Conservation (phyloP, 2,329 filamentous ascomycete genomes). For the Curvularia lunata region DNA sequence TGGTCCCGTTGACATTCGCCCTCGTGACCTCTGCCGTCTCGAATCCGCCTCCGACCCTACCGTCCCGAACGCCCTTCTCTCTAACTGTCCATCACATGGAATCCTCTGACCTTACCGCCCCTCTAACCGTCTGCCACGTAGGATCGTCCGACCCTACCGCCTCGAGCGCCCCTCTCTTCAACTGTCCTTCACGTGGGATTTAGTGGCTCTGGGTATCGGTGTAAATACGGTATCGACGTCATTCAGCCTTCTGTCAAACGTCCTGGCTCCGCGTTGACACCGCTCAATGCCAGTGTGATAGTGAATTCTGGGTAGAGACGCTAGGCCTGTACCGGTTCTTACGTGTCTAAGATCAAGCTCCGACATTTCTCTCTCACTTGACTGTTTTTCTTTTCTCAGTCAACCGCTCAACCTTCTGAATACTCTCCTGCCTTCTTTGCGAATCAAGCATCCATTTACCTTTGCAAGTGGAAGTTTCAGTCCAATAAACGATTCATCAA, state of each 20-base stretch:
- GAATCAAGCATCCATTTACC: no score
- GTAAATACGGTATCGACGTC: not conserved
- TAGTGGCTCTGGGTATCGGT: not conserved
- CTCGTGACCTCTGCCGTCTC: not conserved
- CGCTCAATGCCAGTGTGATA: slow-evolving; percentile 4
- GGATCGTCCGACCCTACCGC: not conserved
- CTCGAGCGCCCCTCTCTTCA: not conserved
- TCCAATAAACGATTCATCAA: not conserved
- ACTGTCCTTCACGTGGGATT: not conserved
- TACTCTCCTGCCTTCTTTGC: not conserved
- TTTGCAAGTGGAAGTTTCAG: not conserved
- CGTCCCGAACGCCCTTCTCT: no score
- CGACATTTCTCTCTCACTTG: slow-evolving; percentile 13
- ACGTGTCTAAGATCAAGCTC: not conserved
- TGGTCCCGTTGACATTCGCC: not conserved
- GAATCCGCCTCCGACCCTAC: not conserved
- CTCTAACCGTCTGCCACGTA: not conserved
- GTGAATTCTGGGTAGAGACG: slow-evolving; percentile 1
- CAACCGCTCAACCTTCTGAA: not conserved
- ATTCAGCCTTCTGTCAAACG: not conserved
- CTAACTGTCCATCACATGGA: no score
- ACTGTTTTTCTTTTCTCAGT: slow-evolving; percentile 1
- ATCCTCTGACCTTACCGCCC: not conserved
- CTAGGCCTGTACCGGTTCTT: not conserved
- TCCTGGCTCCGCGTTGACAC: slow-evolving; percentile 7